A percentile compares a stretch with the other conserved stretches of the same genome.
Evolutionary conservation across 306 rosid species (phyloP).

Genomic region (Castanopsis chinensis): DNA sequence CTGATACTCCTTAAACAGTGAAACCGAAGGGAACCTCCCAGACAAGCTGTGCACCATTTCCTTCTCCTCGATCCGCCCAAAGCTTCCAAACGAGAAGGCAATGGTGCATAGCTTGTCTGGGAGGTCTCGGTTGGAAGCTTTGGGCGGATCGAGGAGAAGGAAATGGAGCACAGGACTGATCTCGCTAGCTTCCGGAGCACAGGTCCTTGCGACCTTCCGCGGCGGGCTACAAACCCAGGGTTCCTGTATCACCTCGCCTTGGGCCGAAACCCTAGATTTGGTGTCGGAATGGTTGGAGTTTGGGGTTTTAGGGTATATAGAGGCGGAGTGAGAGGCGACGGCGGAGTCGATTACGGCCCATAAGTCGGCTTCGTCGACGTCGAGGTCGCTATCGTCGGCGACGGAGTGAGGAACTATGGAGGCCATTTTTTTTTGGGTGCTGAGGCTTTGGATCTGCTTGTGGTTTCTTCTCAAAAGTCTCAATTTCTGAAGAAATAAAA

Average conservation of each 20-base stretch:
- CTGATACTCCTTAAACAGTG: slow-evolving; percentile 88
- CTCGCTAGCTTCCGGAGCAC: slow-evolving; percentile 33
- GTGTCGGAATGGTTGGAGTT: neutral
- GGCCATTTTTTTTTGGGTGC: too few species aligned
- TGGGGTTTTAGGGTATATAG: slow-evolving; percentile 38
- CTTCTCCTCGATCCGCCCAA: slow-evolving; percentile 40
- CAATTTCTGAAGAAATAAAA: too few species aligned
- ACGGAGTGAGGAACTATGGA: too few species aligned
- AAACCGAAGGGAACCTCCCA: slow-evolving; percentile 81
- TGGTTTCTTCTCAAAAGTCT: too few species aligned
- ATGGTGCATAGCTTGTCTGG: too few species aligned
- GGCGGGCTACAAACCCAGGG: slow-evolving; percentile 69
- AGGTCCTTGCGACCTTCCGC: slow-evolving; percentile 50
- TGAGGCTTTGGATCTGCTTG: too few species aligned
- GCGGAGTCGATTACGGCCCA: slow-evolving; percentile 96
- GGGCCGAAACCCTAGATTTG: slow-evolving; percentile 26
- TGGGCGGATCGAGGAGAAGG: too few species aligned
- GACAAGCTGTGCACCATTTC: slow-evolving; percentile 50
- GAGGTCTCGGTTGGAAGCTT: too few species aligned
- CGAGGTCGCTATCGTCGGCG: slow-evolving; percentile 75
- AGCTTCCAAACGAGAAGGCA: slow-evolving; percentile 42
- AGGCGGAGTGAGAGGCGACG: slow-evolving; percentile 57
- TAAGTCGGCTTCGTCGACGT: slow-evolving; percentile 77
- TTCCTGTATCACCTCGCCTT: slow-evolving; percentile 65
- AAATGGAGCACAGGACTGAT: slow-evolving; percentile 43